These are phyloP conservation scores for Dactylonectria macrodidyma DNA, from an alignment of 2,329 filamentous ascomycete genomes.

Conservation along the genomic window DNA sequence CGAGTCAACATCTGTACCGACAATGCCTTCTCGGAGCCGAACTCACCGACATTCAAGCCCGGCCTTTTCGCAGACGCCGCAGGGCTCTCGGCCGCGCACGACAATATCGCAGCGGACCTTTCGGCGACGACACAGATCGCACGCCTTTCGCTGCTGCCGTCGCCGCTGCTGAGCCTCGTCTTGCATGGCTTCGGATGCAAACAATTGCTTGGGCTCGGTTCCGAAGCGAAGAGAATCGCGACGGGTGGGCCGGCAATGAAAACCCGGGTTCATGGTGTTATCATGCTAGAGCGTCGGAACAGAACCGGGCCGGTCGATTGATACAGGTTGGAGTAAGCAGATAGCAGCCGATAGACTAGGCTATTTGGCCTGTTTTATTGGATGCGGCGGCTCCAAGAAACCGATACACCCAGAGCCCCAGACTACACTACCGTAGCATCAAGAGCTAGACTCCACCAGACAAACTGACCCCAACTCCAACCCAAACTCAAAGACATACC, in stretches of 20 bases:
- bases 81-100: conserved; percentile 33
- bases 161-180: conserved; percentile 41
- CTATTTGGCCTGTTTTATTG: background rate
- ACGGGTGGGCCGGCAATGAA: background rate
- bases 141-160: conserved; percentile 48
- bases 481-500: conserved; percentile 12
- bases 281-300: background rate
- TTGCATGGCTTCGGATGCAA: conserved; percentile 12
- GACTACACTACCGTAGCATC: background rate
- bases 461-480: conserved; percentile 4
- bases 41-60: conserved; percentile 46
- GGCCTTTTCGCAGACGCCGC: conserved; percentile 45
- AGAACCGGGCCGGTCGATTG: conserved; percentile 6
- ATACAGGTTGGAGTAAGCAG: background rate
- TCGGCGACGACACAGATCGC: conserved; percentile 44
- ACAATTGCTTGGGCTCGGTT: conserved; percentile 11
- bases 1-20: conserved; percentile 14
- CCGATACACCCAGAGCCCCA: background rate
- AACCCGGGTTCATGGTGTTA: background rate
- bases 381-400: background rate
- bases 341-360: background rate
- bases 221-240: background rate
- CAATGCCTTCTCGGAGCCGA: conserved; percentile 34
- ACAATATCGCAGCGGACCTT: conserved; percentile 47
- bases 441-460: conserved; percentile 5